These are phyloP conservation scores for Marsdenia floribunda DNA, from an alignment of 257 asterid genomes.

Conservation along the genomic window DNA sequence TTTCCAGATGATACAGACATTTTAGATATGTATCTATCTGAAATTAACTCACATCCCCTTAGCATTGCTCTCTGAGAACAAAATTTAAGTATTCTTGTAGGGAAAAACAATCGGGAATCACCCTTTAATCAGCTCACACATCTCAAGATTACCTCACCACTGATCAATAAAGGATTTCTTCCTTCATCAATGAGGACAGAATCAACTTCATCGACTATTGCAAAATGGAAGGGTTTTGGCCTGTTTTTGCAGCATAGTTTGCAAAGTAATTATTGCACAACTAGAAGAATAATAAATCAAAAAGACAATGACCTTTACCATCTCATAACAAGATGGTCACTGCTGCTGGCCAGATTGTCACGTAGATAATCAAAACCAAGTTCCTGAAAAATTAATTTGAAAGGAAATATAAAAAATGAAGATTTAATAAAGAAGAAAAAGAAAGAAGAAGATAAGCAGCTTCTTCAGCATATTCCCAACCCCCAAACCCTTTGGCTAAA, in stretches of 20 bases:
- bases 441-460: not conserved
- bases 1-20: not conserved
- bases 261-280: constrained; percentile 12
- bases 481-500: not conserved
- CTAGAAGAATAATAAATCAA: constrained; percentile 7
- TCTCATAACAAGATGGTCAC: constrained; percentile 88
- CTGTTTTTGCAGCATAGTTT: constrained; percentile 39
- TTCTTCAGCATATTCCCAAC: not conserved
- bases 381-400: constrained; percentile 40
- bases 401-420: constrained; percentile 9
- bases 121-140: not conserved
- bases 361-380: constrained; percentile 97
- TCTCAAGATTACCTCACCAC: constrained; percentile 71
- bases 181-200: constrained; percentile 98
- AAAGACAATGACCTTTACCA: constrained; percentile 48
- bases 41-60: not conserved
- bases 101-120: not conserved
- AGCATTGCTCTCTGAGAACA: not conserved
- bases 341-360: constrained; percentile 76
- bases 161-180: constrained; percentile 89
- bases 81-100: not conserved
- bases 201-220: constrained; percentile 96
- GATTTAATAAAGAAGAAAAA: not conserved
- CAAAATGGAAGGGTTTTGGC: constrained; percentile 98
- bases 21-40: not conserved